Evolutionary conservation across 371 early-diverging fungal species (phyloP).

Genomic region (Mortierella sp.): DNA sequence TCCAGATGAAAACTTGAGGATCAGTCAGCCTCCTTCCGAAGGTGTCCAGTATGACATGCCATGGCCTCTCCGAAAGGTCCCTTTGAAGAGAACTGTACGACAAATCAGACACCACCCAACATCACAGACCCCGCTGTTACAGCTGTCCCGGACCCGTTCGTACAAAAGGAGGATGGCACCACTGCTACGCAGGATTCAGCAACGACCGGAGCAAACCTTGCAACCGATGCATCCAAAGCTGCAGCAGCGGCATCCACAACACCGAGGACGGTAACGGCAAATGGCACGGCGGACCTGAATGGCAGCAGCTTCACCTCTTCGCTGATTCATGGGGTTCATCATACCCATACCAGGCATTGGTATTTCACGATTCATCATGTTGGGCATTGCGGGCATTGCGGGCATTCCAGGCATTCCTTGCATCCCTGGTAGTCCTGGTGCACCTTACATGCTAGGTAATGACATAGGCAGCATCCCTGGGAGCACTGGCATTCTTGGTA

Average conservation of each 20-base stretch:
- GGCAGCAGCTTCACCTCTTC: slow-evolving; percentile 26
- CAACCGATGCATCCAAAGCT: neutral
- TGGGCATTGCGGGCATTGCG: slow-evolving; percentile 30
- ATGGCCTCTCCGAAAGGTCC: slow-evolving; percentile 88
- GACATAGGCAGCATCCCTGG: slow-evolving; percentile 15
- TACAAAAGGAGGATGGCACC: slow-evolving; percentile 72
- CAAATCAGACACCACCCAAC: slow-evolving; percentile 84
- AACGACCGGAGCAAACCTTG: slow-evolving; percentile 1
- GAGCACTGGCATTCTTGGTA: slow-evolving; percentile 18
- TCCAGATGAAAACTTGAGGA: slow-evolving; percentile 67
- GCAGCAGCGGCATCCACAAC: slow-evolving; percentile 18
- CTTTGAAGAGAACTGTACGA: slow-evolving; percentile 78
- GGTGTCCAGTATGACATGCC: slow-evolving; percentile 81
- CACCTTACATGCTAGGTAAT: slow-evolving; percentile 9
- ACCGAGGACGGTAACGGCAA: slow-evolving; percentile 4
- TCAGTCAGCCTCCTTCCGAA: slow-evolving; percentile 78
- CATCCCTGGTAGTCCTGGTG: slow-evolving; percentile 25
- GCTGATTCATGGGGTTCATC: slow-evolving; percentile 54
- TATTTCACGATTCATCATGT: slow-evolving; percentile 42
- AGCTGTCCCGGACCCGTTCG: slow-evolving; percentile 70
- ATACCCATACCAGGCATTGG: slow-evolving; percentile 48
- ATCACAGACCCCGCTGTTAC: slow-evolving; percentile 82
- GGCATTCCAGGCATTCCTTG: slow-evolving; percentile 34
- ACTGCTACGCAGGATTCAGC: slow-evolving; percentile 53
- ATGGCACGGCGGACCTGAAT: slow-evolving; percentile 31